Percentiles rank a stretch among this genome's conserved stretches.
phyloP scores from a whole-genome alignment of 345 rosid species.

The Syzygium aqueum region DNA sequence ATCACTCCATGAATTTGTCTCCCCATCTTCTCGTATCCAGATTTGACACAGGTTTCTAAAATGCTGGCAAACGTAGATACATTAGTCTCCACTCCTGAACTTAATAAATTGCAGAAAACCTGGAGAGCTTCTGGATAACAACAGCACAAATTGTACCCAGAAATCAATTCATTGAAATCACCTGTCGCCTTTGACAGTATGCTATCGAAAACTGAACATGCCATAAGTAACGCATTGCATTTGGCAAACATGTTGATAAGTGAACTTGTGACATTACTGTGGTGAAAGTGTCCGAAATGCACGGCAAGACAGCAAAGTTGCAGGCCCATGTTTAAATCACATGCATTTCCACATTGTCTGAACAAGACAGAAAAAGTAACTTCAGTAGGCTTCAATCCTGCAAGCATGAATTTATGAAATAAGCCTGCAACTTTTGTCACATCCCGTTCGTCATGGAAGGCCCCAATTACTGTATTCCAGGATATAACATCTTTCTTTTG shows the following conservation, averaged over 20 bases:
- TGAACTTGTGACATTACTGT: slow-evolving; percentile 9
- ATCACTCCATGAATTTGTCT: slow-evolving; percentile 18
- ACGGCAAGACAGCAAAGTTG: slow-evolving; percentile 20
- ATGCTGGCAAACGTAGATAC: slow-evolving; percentile 14
- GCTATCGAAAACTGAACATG: slow-evolving; percentile 10
- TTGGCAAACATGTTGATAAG: slow-evolving; percentile 22
- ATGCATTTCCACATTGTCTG: slow-evolving; percentile 21
- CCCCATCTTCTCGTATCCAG: slow-evolving; percentile 10
- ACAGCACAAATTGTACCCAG: slow-evolving; percentile 15
- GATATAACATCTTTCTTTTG: slow-evolving; percentile 20
- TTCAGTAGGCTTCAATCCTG: slow-evolving; percentile 15
- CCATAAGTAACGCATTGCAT: slow-evolving; percentile 19
- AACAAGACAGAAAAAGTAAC: slow-evolving; percentile 21
- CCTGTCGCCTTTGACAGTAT: background rate
- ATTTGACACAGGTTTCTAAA: slow-evolving; percentile 20
- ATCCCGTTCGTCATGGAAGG: slow-evolving; percentile 4
- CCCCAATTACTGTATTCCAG: slow-evolving; percentile 26
- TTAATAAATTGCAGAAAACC: slow-evolving; percentile 6
- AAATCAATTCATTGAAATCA: slow-evolving; percentile 26
- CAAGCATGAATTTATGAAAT: slow-evolving; percentile 11
- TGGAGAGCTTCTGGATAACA: slow-evolving; percentile 8
- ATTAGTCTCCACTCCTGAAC: slow-evolving; percentile 8
- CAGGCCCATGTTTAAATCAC: slow-evolving; percentile 18
- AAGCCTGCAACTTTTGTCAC: slow-evolving; percentile 9
- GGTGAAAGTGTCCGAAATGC: slow-evolving; percentile 16